phyloP scores from a whole-genome alignment of 768 basidiomycete species.

The Suillus subluteus region DNA sequence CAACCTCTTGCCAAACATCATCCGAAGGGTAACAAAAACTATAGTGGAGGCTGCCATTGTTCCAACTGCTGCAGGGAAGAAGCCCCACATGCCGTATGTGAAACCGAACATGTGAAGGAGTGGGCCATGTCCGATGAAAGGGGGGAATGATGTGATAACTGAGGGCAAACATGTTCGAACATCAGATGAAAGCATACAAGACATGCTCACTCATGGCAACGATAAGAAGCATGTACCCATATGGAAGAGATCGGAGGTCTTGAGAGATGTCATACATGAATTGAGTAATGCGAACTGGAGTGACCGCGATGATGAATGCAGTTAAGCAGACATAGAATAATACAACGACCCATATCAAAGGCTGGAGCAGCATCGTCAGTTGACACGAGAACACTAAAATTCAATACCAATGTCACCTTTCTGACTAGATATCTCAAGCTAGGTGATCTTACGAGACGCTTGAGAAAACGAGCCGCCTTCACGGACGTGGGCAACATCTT shows the following conservation, averaged over 20 bases:
- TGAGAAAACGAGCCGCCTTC: slow-evolving; percentile 29
- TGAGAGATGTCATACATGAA: slow-evolving; percentile 69
- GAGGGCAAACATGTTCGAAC: slow-evolving; percentile 2
- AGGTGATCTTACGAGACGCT: slow-evolving; percentile 19
- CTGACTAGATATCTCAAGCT: slow-evolving; percentile 51
- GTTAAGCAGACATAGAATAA: slow-evolving; percentile 57
- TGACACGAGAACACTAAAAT: not conserved
- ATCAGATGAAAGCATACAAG: slow-evolving; percentile 62
- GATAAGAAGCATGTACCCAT: slow-evolving; percentile 65
- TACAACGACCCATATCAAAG: slow-evolving; percentile 58
- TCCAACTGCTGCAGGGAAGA: slow-evolving; percentile 61
- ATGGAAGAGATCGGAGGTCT: slow-evolving; percentile 55
- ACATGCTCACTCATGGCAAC: slow-evolving; percentile 57
- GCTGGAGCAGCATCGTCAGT: slow-evolving; percentile 38
- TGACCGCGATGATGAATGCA: slow-evolving; percentile 50
- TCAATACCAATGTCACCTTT: slow-evolving; percentile 46
- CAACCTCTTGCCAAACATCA: slow-evolving; percentile 58
- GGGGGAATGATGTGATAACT: slow-evolving; percentile 37
- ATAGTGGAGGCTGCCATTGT: slow-evolving; percentile 67
- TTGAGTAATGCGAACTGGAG: slow-evolving; percentile 70
- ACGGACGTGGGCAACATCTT: not conserved
- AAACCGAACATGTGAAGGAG: slow-evolving; percentile 72
- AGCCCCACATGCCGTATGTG: slow-evolving; percentile 80
- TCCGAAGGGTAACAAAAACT: slow-evolving; percentile 64
- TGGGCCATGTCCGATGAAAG: slow-evolving; percentile 32